Evolutionary conservation across 768 basidiomycete species (phyloP), one percentile per base, ranked within the genome.

Genomic region (Boletellus sp.): DNA sequence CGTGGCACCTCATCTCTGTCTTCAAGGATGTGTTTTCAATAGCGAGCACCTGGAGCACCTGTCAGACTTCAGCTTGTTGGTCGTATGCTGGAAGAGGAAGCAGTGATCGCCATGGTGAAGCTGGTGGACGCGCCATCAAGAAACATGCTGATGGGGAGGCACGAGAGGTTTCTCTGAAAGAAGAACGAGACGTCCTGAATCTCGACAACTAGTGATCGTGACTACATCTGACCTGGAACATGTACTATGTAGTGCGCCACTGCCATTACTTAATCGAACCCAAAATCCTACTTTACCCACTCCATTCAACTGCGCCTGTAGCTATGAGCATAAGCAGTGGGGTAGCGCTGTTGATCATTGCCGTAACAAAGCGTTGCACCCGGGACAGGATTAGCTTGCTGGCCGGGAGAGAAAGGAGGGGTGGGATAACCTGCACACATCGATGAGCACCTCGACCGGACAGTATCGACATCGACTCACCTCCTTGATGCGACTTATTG

Each of bases 111-210:
- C n/a, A n/a, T n/a, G n/a, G n/a, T n/a, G n/a, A n/a, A n/a, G n/a
- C n/a, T n/a, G n/a, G n/a, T n/a, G n/a, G n/a, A 72, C 26, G 62
- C 55, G 3, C 74, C 11, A 45, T 74, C 6, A 70, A 65, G 58
- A 63, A 52, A 39, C 22, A 57, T 28, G 39, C 12, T 5, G 28
- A 22, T 22, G 26, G 19, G 8, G 6, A 24, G 13, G 7, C 9
- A 24, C 44, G 42, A 42, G 26, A 35, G 41, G 33, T 13, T 4
- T 22, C 15, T 9, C n/a, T n/a, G n/a, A n/a, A n/a, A n/a, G 22
- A 10, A 23, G 37, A 28, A 17, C 36, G 24, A 24, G 11, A 23
- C 15, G 42, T 24, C 9, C 28, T 37, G n/a, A n/a, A n/a, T 11
- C 9, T 2, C 28, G 11, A 11, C 28, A 10, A 11, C 26, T 26